Base-by-base conservation (phyloP, 108 stramenopile genomes). In the Cylindrotheca fusiformis region DNA sequence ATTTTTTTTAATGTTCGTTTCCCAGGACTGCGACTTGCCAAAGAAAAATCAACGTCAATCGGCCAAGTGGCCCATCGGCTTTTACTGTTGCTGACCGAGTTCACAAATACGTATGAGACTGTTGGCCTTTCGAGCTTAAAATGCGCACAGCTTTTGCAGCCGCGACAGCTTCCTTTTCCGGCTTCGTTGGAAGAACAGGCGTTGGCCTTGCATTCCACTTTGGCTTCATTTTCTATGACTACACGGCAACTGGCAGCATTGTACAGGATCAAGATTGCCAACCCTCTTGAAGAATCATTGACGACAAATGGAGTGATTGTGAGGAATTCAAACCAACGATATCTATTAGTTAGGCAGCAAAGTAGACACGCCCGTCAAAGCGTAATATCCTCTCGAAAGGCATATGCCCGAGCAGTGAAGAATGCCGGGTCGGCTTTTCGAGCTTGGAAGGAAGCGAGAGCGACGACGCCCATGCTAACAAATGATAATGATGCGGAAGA, bases 21-120 rank as follows among this genome's bases (percentile, higher is more conserved):
- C 51, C 3, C 27, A 72, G 71, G 71, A 31, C 45, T 72, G 25
- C 48, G 56, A 26, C 55, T 72, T 27, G 63, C 63, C 26, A 50
- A 32, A 23, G 56, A 64, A 50, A 27, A 55, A 52, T 32, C 55
- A 33, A 58, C 50, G 30, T 51, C 57, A 0, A 56, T 63, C 1
- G 51, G 32, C 19, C 32, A 52, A 19, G 62, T 72, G 21, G 56
- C 52, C 0, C 49, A 14, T 18, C 22, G 48, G 3, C 30, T 52
- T 44, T 48, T 55, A 0, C 19, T 27, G 14, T 72, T 62, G 52
- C 36, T 72, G 5, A 33, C 55, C 4, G 50, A 53, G n/a, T 46
- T 65, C 25, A 57, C 71, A n/a, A 45, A 14, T 25, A 22, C 56
- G 0, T 65, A 72, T 32, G 71, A 65, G 8, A 41, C 22, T 4